Percentiles rank a stretch among this genome's conserved stretches.
Conservation (phyloP, 441 rosid genomes). For the Theobroma grandiflorum region DNA sequence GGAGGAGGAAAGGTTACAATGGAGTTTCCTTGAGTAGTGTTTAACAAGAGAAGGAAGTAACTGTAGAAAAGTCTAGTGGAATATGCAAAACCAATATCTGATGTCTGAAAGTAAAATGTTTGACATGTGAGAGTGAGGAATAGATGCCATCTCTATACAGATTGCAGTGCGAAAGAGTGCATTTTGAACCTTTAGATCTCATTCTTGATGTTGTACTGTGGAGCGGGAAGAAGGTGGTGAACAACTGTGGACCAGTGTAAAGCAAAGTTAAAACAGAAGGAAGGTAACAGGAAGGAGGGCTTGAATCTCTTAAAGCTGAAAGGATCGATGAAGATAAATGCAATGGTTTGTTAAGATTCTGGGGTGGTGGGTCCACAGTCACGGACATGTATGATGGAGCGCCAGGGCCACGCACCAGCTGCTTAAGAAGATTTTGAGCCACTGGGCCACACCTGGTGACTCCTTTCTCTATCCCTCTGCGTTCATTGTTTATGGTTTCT, state of each 20-base stretch:
- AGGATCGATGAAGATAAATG: conserved; percentile 2
- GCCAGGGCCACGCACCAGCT: neutral
- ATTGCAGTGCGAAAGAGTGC: neutral
- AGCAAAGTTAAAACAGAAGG: conserved; percentile 2
- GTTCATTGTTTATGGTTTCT: neutral
- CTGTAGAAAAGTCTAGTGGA: neutral
- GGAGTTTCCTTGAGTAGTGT: neutral
- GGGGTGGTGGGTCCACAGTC: conserved; percentile 15
- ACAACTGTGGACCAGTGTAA: neutral
- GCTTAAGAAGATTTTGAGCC: neutral
- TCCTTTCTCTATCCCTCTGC: conserved; percentile 10
- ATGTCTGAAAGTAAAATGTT: neutral
- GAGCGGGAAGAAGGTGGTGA: neutral
- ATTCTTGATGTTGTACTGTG: neutral
- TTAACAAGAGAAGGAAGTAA: too few relatives aligned
- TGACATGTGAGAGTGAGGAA: neutral
- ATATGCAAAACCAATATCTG: neutral
- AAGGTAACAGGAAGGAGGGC: conserved; percentile 28
- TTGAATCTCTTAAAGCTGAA: neutral
- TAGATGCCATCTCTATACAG: neutral
- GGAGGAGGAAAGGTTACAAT: neutral
- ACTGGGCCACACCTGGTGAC: conserved; percentile 4
- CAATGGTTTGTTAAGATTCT: neutral
- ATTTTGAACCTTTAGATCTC: neutral
- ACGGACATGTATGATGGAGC: neutral